Percentiles rank a stretch among this genome's conserved stretches.
Conservation (phyloP, 805 yeast genomes). For the Novakomyces olei region DNA sequence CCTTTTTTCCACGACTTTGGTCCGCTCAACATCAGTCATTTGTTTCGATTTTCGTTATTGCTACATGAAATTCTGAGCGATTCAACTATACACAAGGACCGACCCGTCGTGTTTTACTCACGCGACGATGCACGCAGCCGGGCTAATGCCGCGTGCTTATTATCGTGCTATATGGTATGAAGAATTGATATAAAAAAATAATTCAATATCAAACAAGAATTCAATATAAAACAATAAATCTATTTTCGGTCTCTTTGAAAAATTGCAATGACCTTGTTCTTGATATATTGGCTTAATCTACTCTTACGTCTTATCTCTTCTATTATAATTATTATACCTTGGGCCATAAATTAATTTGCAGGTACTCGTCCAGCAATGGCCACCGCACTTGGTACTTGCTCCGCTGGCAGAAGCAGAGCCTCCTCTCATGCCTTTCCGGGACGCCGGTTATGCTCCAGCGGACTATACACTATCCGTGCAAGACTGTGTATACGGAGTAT, state of each 20-base stretch:
- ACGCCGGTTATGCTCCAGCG: conserved; percentile 91
- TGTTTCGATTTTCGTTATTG: conserved; percentile 86
- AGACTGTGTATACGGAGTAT: conserved; percentile 84
- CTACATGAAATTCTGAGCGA: conserved; percentile 74
- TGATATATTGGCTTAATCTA: neutral
- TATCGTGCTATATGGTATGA: conserved; percentile 68
- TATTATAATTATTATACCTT: neutral
- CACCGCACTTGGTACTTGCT: conserved; percentile 91
- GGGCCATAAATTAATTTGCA: neutral
- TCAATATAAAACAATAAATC: neutral
- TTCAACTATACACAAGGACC: conserved; percentile 41
- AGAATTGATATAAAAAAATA: too few relatives aligned
- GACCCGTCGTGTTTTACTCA: conserved; percentile 79
- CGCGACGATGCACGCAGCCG: conserved; percentile 59
- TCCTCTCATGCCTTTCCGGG: conserved; percentile 86
- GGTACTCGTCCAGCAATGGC: conserved; percentile 83
- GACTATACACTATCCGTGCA: conserved; percentile 86
- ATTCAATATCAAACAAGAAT: neutral
- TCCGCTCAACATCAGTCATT: conserved; percentile 78
- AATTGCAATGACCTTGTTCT: too few relatives aligned
- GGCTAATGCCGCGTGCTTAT: conserved; percentile 82
- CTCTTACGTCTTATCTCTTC: neutral
- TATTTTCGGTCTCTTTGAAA: too few relatives aligned
- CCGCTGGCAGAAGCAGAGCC: conserved; percentile 83
- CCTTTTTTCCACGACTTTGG: conserved; percentile 95